Conservation (phyloP, 2,329 filamentous ascomycete genomes). For the Dactylonectria estremocensis region DNA sequence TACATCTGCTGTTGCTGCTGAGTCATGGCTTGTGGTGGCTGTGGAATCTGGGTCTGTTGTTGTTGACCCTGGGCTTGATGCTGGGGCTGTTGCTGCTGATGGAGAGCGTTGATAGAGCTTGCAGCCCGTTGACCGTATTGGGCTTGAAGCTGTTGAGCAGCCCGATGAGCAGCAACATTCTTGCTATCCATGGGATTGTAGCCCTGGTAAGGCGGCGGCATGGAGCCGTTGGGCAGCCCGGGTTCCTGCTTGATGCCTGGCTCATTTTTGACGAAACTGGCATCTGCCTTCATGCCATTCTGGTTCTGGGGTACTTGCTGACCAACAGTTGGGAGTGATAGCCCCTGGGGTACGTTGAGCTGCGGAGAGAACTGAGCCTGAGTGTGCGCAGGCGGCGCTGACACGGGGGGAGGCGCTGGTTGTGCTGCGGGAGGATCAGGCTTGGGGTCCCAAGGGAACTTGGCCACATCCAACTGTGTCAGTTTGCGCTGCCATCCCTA, state of each 20-base stretch:
- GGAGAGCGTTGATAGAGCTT: constrained; percentile 76
- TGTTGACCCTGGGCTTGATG: constrained; percentile 44
- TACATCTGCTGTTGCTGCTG: constrained; percentile 52
- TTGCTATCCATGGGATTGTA: constrained; percentile 54
- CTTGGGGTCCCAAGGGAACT: constrained; percentile 96
- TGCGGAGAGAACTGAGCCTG: constrained; percentile 53
- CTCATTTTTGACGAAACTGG: constrained; percentile 63
- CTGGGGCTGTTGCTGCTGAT: constrained; percentile 57
- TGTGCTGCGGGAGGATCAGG: constrained; percentile 67
- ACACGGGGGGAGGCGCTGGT: constrained; percentile 48
- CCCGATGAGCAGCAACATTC: constrained; percentile 67
- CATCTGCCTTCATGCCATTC: constrained; percentile 62
- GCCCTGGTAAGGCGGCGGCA: constrained; percentile 51
- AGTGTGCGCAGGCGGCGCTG: constrained; percentile 46
- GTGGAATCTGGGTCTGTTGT: constrained; percentile 50
- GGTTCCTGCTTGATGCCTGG: constrained; percentile 63
- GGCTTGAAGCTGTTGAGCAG: constrained; percentile 69
- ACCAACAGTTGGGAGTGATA: constrained; percentile 51
- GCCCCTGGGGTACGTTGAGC: constrained; percentile 40
- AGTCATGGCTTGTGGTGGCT: constrained; percentile 49
- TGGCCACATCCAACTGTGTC: constrained; percentile 85
- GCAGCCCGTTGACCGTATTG: constrained; percentile 76
- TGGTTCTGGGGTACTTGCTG: constrained; percentile 46
- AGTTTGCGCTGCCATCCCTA: constrained; percentile 97
- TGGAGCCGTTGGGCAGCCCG: constrained; percentile 51